Evolutionary conservation across 1,284 basidiomycete genomes (phyloP).

Genomic region (Peniophora sp.): DNA sequence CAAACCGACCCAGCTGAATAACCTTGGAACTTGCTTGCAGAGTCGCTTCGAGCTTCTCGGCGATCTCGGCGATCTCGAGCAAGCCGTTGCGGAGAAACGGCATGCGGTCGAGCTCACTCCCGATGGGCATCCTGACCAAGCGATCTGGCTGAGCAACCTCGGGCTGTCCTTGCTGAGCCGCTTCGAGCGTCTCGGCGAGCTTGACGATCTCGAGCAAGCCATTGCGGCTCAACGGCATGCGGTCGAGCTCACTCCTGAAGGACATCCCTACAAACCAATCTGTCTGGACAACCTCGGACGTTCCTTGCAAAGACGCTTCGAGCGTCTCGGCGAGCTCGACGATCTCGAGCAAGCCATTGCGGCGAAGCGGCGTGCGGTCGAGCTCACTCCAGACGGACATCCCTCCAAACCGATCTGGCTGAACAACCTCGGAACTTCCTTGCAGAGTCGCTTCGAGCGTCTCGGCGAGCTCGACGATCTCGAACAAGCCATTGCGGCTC

Average conservation of each 20-base stretch:
- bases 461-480: neutral
- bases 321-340: neutral
- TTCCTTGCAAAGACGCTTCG: neutral
- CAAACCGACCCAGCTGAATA: too few relatives aligned
- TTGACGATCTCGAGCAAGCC: neutral
- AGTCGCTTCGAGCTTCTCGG: too few relatives aligned
- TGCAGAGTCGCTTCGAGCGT: neutral
- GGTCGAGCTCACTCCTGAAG: neutral
- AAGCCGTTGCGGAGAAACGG: neutral
- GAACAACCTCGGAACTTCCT: neutral
- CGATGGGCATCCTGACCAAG: neutral
- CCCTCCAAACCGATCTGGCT: neutral
- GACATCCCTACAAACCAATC: neutral
- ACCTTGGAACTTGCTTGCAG: too few relatives aligned
- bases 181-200: neutral
- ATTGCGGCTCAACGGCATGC: neutral
- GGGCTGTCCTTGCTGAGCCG: neutral
- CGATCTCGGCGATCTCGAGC: neutral
- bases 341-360: slow-evolving; percentile 3
- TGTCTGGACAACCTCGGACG: neutral
- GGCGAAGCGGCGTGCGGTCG: neutral
- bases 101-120: neutral
- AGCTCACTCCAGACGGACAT: neutral
- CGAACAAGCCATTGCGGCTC: neutral
- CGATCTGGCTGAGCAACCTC: neutral